A percentile compares a stretch with the other conserved stretches of the same genome.
Conservation (phyloP, 192 early-diverging fungal species). For the Pilaira anomala region DNA sequence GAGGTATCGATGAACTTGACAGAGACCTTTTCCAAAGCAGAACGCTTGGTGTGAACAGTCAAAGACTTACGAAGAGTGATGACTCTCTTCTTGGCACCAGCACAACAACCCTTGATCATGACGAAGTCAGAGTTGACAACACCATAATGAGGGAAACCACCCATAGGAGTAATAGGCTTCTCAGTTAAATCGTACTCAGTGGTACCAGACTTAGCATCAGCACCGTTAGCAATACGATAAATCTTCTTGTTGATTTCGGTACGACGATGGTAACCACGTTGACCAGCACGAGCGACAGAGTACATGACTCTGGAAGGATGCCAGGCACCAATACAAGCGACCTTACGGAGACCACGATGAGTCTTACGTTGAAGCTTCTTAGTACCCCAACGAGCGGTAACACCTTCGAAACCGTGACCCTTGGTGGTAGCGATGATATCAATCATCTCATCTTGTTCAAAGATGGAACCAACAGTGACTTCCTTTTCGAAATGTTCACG, state of each 20-base stretch:
- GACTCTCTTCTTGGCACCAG: slow-evolving; percentile 96
- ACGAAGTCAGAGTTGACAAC: slow-evolving; percentile 97
- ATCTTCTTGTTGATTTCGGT: slow-evolving; percentile 99
- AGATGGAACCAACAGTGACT: slow-evolving; percentile 83
- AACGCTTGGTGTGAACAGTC: slow-evolving; percentile 92
- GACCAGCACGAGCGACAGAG: slow-evolving; percentile 99
- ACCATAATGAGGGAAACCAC: slow-evolving; percentile 99
- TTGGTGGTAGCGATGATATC: slow-evolving; percentile 99
- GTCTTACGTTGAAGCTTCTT: slow-evolving; percentile 99
- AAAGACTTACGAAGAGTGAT: slow-evolving; percentile 98
- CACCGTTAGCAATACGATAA: slow-evolving; percentile 94
- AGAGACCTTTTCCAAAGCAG: slow-evolving; percentile 90
- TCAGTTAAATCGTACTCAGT: slow-evolving; percentile 96
- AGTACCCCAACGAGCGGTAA: slow-evolving; percentile 99
- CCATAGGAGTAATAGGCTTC: slow-evolving; percentile 96
- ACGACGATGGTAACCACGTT: slow-evolving; percentile 99
- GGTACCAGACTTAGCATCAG: slow-evolving; percentile 76
- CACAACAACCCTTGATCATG: slow-evolving; percentile 97
- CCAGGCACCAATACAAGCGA: slow-evolving; percentile 99
- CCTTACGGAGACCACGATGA: slow-evolving; percentile 99
- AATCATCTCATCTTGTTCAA: slow-evolving; percentile 99
- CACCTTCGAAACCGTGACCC: slow-evolving; percentile 99
- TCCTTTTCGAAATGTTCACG: slow-evolving; percentile 97
- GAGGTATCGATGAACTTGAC: slow-evolving; percentile 99
- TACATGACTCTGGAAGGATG: slow-evolving; percentile 96